These are phyloP conservation scores for Boeremia exigua DNA, from an alignment of 2,329 filamentous ascomycete genomes.

Conservation along the genomic window DNA sequence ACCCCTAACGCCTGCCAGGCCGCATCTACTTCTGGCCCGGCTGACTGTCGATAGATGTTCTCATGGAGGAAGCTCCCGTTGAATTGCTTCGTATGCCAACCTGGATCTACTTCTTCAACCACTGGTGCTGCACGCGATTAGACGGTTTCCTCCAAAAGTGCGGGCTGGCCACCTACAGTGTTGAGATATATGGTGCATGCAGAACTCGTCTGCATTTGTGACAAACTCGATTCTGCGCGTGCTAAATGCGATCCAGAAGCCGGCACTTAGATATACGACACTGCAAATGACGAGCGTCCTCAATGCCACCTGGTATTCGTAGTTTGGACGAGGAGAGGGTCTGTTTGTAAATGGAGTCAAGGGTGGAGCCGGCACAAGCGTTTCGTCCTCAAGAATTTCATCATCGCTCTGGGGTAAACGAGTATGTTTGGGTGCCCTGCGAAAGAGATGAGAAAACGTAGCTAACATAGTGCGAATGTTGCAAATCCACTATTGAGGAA, in stretches of 20 bases:
- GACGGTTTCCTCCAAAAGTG: neutral
- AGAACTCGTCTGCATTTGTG: slow-evolving; percentile 31
- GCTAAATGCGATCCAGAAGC: slow-evolving; percentile 24
- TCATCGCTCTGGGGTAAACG: slow-evolving; percentile 15
- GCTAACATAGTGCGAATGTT: neutral
- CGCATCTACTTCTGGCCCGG: slow-evolving; percentile 60
- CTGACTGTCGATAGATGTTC: slow-evolving; percentile 59
- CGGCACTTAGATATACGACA: slow-evolving; percentile 25
- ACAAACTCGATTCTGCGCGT: slow-evolving; percentile 18
- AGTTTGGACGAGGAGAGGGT: neutral
- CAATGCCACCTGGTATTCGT: slow-evolving; percentile 6
- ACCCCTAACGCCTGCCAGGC: slow-evolving; percentile 62
- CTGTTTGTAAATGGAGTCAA: slow-evolving; percentile 1
- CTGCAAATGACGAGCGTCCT: slow-evolving; percentile 26
- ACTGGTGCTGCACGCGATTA: slow-evolving; percentile 35
- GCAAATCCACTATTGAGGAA: neutral
- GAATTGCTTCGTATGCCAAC: slow-evolving; percentile 54
- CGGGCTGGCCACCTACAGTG: slow-evolving; percentile 34
- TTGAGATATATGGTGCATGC: slow-evolving; percentile 36
- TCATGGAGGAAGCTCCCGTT: slow-evolving; percentile 64
- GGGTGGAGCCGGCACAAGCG: slow-evolving; percentile 17
- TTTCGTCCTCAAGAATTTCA: slow-evolving; percentile 22
- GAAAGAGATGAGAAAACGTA: slow-evolving; percentile 12
- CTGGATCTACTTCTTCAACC: slow-evolving; percentile 50
- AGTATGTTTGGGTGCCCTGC: slow-evolving; percentile 11